Evolutionary conservation across 257 asterid genomes (phyloP), one percentile per base, ranked within the genome.

Genomic region (Solanum lycopersicoides): DNA sequence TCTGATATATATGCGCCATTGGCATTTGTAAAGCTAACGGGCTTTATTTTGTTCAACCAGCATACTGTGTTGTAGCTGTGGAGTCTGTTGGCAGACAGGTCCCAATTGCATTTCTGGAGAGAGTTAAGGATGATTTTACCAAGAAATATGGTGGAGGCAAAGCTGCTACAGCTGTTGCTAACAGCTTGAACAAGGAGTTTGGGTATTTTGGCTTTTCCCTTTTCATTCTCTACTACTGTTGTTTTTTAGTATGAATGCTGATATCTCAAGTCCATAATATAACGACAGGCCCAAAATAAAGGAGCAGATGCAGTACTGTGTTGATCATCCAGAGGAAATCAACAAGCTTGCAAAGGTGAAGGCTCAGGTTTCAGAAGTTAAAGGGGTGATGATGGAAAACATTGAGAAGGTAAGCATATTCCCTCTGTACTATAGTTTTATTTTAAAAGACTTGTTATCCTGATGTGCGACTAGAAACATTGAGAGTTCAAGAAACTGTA

Each of bases 341-440:
- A 96, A 91, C 88, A 95, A 96, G 92, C 91, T 96, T 73, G 80
- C 99, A 6, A 92, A 95, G 93, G 98, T 96, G 91, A 94, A 95
- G 91, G 98, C 98, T 89, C 99, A 95, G 91, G 98, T 96, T 90
- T 88, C 97, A 23, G 98, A 96, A 94, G 99, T 96, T 84, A 96
- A 96, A 88, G 99, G 98, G 74, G 99, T 96, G 90, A 96, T 96
- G 99, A 96, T 95, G 98, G 99, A 96, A 86, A 96, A 96, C 89
- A 96, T 96, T 74, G 99, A 96, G 90, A 96, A 96, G 98, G 99
- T 93, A 86, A 75, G 75, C 41, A 75, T 37, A 53, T n/a, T 50
- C 37, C 28, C 13, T 28, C 66, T 79, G 66, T 45, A 42, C 35
- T 66, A 23, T 12, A 11, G 69, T 76, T n/a, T 28, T 68, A 21